Percentiles rank a stretch among this genome's conserved stretches.
Conservation (phyloP, 108 stramenopile genomes). For the Pseudonitzschia delicatissima region DNA sequence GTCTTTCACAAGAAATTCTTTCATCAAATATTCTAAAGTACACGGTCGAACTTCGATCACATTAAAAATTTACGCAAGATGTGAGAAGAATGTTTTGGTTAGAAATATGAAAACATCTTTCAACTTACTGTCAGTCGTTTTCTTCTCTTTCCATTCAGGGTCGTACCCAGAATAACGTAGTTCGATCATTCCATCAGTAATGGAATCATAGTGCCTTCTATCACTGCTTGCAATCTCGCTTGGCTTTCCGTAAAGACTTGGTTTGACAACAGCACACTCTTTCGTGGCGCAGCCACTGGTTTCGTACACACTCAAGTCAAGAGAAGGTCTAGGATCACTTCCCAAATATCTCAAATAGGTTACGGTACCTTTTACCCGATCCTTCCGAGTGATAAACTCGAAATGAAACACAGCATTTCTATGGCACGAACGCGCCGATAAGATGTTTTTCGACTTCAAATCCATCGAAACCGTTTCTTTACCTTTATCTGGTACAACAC, state of each 20-base stretch:
- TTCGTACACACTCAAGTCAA: background rate
- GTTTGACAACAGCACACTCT: background rate
- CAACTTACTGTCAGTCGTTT: conserved; percentile 1
- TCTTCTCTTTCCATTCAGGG: too few relatives aligned
- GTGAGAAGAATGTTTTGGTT: background rate
- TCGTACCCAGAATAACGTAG: background rate
- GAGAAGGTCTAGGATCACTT: background rate
- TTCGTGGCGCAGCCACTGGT: background rate
- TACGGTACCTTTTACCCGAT: background rate
- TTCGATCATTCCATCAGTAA: background rate
- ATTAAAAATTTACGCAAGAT: background rate
- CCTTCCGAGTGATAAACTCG: background rate
- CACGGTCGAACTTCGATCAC: background rate
- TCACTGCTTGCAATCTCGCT: background rate
- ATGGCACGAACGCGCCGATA: background rate
- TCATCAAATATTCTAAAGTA: background rate
- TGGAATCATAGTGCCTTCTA: background rate
- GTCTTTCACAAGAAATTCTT: background rate
- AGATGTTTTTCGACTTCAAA: background rate
- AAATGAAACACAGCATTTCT: background rate
- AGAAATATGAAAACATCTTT: background rate
- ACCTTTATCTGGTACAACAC: background rate
- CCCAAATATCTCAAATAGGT: conserved; percentile 6
- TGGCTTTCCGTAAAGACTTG: background rate
- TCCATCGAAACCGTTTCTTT: background rate